Conservation (phyloP, 2,329 filamentous ascomycete species). For the Juglanconis sp. region DNA sequence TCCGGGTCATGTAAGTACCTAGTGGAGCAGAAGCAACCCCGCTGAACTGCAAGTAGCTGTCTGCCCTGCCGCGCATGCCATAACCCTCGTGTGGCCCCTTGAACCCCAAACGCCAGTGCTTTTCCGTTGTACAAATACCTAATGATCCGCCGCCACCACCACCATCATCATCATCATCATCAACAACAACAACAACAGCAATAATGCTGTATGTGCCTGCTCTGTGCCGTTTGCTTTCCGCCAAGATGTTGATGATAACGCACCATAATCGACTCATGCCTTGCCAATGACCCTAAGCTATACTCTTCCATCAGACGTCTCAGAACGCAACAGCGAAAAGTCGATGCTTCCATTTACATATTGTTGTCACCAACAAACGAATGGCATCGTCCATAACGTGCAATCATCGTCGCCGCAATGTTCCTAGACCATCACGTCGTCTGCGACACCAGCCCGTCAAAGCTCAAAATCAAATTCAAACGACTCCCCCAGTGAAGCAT, state of each 20-base stretch:
- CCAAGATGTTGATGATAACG: background rate
- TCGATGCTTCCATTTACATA: background rate
- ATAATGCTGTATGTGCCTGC: background rate
- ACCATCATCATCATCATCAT: too few relatives aligned
- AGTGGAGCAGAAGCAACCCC: background rate
- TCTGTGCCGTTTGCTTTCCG: background rate
- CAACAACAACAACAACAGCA: too few relatives aligned
- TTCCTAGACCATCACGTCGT: background rate
- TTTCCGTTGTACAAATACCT: constrained; percentile 1
- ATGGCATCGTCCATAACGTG: background rate
- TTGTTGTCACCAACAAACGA: background rate
- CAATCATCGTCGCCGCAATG: background rate
- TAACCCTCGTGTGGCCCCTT: background rate
- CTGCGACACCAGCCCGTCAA: background rate
- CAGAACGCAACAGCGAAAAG: background rate
- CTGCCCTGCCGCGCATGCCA: too few relatives aligned
- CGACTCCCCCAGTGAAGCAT: constrained; percentile 12
- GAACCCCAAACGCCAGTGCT: constrained; percentile 11
- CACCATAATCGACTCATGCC: background rate
- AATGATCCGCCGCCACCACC: background rate
- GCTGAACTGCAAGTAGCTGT: background rate
- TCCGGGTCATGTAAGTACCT: background rate
- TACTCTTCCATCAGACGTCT: background rate
- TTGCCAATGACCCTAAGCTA: background rate
- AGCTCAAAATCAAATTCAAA: constrained; percentile 19